Conservation (phyloP, 805 yeast genomes). For the Blastobotrys chiropterorum region DNA sequence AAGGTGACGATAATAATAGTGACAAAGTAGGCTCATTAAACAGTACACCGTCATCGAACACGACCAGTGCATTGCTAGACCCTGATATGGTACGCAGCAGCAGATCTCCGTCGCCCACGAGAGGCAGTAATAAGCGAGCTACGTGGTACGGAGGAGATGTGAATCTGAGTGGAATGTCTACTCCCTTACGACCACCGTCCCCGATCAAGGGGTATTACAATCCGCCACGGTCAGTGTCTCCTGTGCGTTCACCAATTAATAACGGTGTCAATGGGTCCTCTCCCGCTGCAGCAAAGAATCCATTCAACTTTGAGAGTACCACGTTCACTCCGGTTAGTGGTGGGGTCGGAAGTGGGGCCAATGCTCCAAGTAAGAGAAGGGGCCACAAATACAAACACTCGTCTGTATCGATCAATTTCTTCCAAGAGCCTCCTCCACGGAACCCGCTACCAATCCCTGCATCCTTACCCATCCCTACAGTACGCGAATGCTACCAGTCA, state of each 20-base stretch:
- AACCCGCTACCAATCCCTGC: conserved; percentile 59
- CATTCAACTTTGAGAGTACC: conserved; percentile 63
- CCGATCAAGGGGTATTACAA: background rate
- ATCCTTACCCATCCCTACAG: conserved; percentile 65
- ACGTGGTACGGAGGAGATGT: background rate
- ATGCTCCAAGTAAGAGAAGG: conserved; percentile 44
- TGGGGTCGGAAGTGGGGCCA: conserved; percentile 16
- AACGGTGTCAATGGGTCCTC: background rate
- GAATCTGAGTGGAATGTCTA: background rate
- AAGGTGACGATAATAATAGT: too few relatives aligned
- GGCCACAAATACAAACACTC: conserved; percentile 96
- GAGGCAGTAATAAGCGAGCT: background rate
- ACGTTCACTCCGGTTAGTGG: conserved; percentile 27
- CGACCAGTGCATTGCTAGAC: background rate
- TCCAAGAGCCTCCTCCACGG: conserved; percentile 81
- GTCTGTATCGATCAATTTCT: conserved; percentile 90
- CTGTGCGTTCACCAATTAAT: background rate
- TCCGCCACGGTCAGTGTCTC: background rate
- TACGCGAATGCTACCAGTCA: conserved; percentile 55
- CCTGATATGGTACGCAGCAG: background rate
- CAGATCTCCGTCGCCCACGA: background rate
- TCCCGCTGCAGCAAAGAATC: conserved; percentile 25
- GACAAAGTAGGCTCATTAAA: background rate
- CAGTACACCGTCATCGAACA: background rate
- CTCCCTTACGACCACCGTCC: background rate